A percentile compares a stretch with the other conserved stretches of the same genome.
Evolutionary conservation across 495 filamentous ascomycete genomes (phyloP).

Genomic region (Hyaloscypha variabilis): DNA sequence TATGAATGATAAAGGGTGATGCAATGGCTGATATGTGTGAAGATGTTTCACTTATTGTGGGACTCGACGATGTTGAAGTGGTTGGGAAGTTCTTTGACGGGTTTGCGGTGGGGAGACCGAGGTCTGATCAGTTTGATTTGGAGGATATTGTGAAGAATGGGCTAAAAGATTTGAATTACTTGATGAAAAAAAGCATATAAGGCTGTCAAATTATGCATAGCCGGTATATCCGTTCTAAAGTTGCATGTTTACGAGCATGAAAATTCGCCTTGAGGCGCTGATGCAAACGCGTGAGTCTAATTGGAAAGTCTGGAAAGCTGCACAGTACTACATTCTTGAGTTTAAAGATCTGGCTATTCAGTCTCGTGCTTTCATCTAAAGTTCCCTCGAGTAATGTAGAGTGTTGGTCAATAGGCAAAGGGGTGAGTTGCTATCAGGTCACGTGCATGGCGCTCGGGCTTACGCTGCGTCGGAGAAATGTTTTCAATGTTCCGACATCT

Average conservation of each 20-base stretch:
- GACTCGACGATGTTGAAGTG: constrained; percentile 37
- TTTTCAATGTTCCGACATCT: background rate
- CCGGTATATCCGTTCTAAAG: too few relatives aligned
- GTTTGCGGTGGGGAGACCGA: constrained; percentile 10
- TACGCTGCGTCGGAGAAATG: background rate
- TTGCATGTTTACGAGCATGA: too few relatives aligned
- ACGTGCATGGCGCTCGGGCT: background rate
- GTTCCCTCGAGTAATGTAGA: too few relatives aligned
- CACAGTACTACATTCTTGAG: too few relatives aligned
- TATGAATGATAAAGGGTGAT: background rate
- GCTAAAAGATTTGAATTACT: background rate
- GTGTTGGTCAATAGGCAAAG: too few relatives aligned
- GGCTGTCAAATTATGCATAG: too few relatives aligned
- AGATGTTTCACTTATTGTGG: constrained; percentile 32
- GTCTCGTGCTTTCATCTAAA: too few relatives aligned
- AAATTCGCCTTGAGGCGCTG: too few relatives aligned
- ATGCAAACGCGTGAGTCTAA: too few relatives aligned
- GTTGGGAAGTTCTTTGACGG: constrained; percentile 44
- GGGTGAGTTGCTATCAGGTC: too few relatives aligned
- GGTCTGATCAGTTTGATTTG: constrained; percentile 9
- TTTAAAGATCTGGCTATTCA: too few relatives aligned
- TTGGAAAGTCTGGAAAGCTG: too few relatives aligned
- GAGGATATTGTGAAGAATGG: background rate
- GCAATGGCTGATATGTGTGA: constrained; percentile 5
- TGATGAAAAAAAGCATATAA: constrained; percentile 14